Evolutionary conservation across 768 basidiomycete species (phyloP).

Genomic region (Suillus bovinus): DNA sequence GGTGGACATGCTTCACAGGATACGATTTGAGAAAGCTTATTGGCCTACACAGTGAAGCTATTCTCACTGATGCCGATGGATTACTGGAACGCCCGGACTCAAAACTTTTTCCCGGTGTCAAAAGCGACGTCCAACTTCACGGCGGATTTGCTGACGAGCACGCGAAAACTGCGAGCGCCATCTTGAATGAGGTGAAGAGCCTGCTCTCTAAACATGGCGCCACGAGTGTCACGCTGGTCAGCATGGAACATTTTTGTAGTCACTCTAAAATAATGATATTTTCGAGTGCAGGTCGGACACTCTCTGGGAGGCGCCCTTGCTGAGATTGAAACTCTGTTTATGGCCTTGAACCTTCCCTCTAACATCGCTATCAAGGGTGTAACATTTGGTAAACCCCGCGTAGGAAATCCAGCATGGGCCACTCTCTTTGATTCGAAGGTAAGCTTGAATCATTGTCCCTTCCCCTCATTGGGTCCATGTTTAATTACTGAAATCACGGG

Average conservation of each 20-base stretch:
- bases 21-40: background rate
- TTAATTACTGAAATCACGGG: background rate
- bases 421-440: conserved; percentile 27
- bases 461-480: background rate
- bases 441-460: conserved; percentile 7
- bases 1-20: conserved; percentile 15
- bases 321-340: conserved; percentile 49
- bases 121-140: conserved; percentile 45
- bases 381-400: conserved; percentile 32
- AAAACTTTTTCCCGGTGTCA: conserved; percentile 55
- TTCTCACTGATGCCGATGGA: conserved; percentile 51
- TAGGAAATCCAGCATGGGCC: conserved; percentile 32
- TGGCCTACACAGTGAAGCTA: conserved; percentile 39
- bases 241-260: conserved; percentile 15
- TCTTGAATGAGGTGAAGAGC: conserved; percentile 44
- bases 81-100: conserved; percentile 39
- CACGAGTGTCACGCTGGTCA: conserved; percentile 42
- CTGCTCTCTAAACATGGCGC: conserved; percentile 41
- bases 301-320: conserved; percentile 56
- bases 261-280: background rate
- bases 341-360: conserved; percentile 48
- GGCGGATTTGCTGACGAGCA: conserved; percentile 56
- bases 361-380: conserved; percentile 32
- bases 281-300: conserved; percentile 39
- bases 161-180: conserved; percentile 44